These are phyloP conservation scores for Plasmodium coatneyi DNA, from an alignment of 169 alveolate genomes.

Conservation along the genomic window DNA sequence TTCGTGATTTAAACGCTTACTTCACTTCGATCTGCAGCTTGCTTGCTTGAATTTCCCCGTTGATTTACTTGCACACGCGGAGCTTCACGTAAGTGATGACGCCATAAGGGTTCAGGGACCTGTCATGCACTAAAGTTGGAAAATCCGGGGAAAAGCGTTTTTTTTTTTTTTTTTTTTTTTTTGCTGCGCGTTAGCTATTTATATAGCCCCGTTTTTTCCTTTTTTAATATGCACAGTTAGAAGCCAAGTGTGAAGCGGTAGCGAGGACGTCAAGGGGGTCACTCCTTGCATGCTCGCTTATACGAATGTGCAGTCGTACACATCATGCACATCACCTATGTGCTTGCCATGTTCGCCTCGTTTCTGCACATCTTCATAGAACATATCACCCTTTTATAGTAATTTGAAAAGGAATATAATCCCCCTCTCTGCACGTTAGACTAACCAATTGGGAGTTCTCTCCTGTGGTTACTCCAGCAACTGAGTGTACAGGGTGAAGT, in stretches of 20 bases:
- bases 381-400: background rate
- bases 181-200: background rate
- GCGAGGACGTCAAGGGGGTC: background rate
- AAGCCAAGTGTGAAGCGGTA: background rate
- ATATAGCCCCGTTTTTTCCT: background rate
- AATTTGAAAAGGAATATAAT: background rate
- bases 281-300: background rate
- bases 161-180: background rate
- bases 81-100: background rate
- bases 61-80: background rate
- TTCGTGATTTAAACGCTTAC: background rate
- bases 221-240: background rate
- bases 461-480: background rate
- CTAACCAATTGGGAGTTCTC: background rate
- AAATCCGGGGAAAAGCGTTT: background rate
- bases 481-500: background rate
- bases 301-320: background rate
- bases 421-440: background rate
- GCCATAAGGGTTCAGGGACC: background rate
- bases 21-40: background rate
- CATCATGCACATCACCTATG: background rate
- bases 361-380: background rate
- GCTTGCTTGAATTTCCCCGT: background rate
- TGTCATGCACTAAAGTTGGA: constrained; percentile 2
- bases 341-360: background rate